phyloP scores from a whole-genome alignment of 495 filamentous ascomycete genomes.

The Friedmanniomyces simplex region DNA sequence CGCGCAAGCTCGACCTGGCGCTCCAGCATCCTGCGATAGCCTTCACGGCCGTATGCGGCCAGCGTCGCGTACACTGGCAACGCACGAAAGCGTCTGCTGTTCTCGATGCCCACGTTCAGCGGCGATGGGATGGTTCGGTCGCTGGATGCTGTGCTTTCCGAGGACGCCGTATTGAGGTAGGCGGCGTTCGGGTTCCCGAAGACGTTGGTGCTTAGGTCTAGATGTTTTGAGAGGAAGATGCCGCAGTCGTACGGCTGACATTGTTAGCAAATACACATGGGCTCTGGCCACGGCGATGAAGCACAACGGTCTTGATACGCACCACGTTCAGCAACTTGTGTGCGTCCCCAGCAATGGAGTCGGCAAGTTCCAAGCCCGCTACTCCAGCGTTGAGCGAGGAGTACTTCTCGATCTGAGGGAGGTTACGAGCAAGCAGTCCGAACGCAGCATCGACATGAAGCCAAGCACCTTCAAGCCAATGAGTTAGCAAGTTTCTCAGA shows the following conservation, averaged over 20 bases:
- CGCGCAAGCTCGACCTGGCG: slow-evolving; percentile 63
- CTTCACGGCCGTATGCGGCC: slow-evolving; percentile 59
- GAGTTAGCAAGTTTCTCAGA: no score
- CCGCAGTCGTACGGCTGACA: slow-evolving; percentile 77
- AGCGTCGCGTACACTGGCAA: slow-evolving; percentile 79
- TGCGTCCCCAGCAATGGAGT: slow-evolving; percentile 76
- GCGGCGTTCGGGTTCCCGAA: slow-evolving; percentile 81
- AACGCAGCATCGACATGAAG: slow-evolving; percentile 90
- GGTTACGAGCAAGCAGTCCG: slow-evolving; percentile 64
- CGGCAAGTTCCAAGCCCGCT: slow-evolving; percentile 68
- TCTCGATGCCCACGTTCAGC: slow-evolving; percentile 81
- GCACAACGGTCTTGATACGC: slow-evolving; percentile 20
- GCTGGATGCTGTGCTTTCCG: slow-evolving; percentile 17
- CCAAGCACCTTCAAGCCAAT: slow-evolving; percentile 45
- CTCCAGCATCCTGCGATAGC: slow-evolving; percentile 60
- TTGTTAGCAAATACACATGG: neutral
- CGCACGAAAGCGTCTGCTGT: slow-evolving; percentile 82
- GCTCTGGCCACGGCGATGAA: neutral
- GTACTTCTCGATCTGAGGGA: slow-evolving; percentile 46
- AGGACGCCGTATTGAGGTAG: slow-evolving; percentile 49
- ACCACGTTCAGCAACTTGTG: slow-evolving; percentile 91
- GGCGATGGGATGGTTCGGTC: slow-evolving; percentile 54
- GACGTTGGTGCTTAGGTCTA: slow-evolving; percentile 45
- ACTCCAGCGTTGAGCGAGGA: slow-evolving; percentile 41
- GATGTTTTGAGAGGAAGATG: slow-evolving; percentile 67